Conservation (phyloP, 352 stramenopile species). For the Pythium brachiatum region DNA sequence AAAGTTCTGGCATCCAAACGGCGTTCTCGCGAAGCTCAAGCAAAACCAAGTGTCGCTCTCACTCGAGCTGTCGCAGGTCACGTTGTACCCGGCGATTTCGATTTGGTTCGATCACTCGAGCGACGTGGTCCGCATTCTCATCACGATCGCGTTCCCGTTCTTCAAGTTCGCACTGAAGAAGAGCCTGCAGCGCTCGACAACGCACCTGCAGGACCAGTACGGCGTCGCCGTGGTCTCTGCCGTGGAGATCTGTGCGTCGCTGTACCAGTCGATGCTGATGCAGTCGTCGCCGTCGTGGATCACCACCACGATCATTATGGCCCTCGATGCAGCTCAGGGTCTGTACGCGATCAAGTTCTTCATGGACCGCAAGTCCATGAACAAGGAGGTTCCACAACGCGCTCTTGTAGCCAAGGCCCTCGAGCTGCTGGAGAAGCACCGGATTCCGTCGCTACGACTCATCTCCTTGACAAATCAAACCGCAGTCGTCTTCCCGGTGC, state of each 20-base stretch:
- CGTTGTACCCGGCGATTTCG: slow-evolving; percentile 13
- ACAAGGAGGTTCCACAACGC: too few species aligned
- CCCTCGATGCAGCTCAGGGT: slow-evolving; percentile 1
- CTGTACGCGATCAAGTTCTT: slow-evolving; percentile 6
- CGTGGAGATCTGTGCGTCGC: slow-evolving; percentile 12
- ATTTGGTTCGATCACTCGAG: slow-evolving; percentile 1
- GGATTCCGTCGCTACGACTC: too few species aligned
- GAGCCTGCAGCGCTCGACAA: neutral
- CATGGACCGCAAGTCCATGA: too few species aligned
- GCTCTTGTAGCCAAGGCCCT: neutral
- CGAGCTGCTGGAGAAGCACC: neutral
- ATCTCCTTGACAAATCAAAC: too few species aligned
- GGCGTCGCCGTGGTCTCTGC: neutral
- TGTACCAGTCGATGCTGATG: slow-evolving; percentile 20
- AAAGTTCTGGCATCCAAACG: neutral
- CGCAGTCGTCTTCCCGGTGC: too few species aligned
- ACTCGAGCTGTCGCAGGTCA: neutral
- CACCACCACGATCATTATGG: slow-evolving; percentile 11
- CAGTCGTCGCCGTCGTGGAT: slow-evolving; percentile 1
- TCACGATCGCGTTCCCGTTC: slow-evolving; percentile 11
- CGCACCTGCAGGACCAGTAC: neutral
- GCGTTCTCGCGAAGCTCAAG: neutral
- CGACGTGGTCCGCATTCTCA: neutral
- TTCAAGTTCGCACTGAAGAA: slow-evolving; percentile 14
- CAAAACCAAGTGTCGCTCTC: too few species aligned